Evolutionary conservation across 1,284 basidiomycete species (phyloP).

Genomic region (Malassezia globosa): DNA sequence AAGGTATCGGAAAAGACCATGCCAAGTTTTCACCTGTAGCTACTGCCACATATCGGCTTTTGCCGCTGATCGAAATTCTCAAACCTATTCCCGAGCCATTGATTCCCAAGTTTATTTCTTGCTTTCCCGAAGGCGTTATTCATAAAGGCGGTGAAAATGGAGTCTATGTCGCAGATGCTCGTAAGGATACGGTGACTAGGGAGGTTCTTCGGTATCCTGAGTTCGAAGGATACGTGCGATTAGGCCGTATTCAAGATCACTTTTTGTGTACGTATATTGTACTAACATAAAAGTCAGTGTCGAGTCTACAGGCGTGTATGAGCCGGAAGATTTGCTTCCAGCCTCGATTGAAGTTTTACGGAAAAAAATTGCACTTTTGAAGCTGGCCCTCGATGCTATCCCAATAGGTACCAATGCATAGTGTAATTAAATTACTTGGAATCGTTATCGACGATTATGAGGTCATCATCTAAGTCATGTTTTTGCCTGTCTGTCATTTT

Average conservation of each 20-base stretch:
- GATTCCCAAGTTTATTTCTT: constrained; percentile 66
- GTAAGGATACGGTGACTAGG: constrained; percentile 80
- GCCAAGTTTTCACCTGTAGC: constrained; percentile 91
- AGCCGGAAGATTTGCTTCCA: constrained; percentile 69
- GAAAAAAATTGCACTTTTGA: constrained; percentile 56
- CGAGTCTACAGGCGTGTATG: constrained; percentile 79
- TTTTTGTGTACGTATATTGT: constrained; percentile 62
- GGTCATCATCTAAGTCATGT: background rate
- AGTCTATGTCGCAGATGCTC: constrained; percentile 57
- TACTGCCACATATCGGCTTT: constrained; percentile 69
- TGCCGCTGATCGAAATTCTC: constrained; percentile 71
- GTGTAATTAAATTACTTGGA: background rate
- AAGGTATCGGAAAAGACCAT: constrained; percentile 90
- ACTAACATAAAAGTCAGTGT: constrained; percentile 56
- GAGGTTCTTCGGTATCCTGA: constrained; percentile 87
- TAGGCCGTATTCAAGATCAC: constrained; percentile 78
- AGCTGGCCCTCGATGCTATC: constrained; percentile 32
- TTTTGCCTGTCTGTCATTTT: background rate
- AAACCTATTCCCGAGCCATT: constrained; percentile 58
- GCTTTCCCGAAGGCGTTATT: constrained; percentile 84
- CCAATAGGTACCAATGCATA: constrained; percentile 1
- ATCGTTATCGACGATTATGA: constrained; percentile 8
- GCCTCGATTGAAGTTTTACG: constrained; percentile 75
- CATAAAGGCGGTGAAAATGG: constrained; percentile 55
- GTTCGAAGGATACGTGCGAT: constrained; percentile 71